Base-by-base conservation (phyloP, 2,329 filamentous ascomycete species). In the Chalaropsis ovoidea region DNA sequence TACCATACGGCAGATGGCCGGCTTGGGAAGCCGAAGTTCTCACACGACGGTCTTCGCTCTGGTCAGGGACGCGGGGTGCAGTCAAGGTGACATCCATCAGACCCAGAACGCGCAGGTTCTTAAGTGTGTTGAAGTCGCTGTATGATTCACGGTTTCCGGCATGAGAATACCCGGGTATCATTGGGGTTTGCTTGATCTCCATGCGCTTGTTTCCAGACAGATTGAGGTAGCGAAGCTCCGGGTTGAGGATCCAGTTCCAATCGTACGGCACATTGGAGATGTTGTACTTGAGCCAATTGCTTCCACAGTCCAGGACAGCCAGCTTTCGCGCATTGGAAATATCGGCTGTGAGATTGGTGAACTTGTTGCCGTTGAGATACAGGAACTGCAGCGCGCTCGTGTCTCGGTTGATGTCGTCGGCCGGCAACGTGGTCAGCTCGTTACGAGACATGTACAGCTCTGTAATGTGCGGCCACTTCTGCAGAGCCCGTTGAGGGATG, bases 171-270 rank as follows among this genome's bases (percentile, higher is more conserved):
- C 45, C 49, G 3, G 62, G 45, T 76, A 92, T 75, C 77, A 89
- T 81, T 77, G 88, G 77, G 73, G 85, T 84, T 70, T 83, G 81
- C 72, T 88, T 88, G 77, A 99, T 97, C 75, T 99, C 94, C 42
- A 99, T 77, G 62, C 93, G 86, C 75, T 96, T 96, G 77, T 99
- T 99, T 63, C 94, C 94, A 0, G 93, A 97, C 72, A 99, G 80
- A 72, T 97, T 99, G 69, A 99, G 86, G 72, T 95, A 99, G 69
- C 92, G 88, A 69, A 99, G 78, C 71, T 96, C 95, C 61, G 89
- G 90, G 72, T 99, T 99, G 81, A 94, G 89, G 72, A 97, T 97
- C 94, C 94, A 99, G 72, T 99, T 99, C 94, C 94, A 99, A 74
- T 99, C 94, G 73, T 99, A 99, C 0, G 93, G 94, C 81, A 95